Base-by-base conservation (phyloP, 106 monocot genomes). In the Ottelia alismoides region DNA sequence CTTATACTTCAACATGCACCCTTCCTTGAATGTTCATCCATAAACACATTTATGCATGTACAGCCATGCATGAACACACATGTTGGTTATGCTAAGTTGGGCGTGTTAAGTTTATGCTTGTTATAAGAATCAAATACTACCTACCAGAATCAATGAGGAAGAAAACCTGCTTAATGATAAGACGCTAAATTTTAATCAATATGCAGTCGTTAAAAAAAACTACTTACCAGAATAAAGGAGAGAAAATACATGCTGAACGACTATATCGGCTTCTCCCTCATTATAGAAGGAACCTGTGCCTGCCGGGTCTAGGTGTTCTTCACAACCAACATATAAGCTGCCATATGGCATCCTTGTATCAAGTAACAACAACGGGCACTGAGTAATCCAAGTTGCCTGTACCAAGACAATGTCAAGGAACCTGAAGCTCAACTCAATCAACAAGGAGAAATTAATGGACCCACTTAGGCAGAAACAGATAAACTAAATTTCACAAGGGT, bases 251-350 rank as follows among this genome's bases (percentile, higher is more conserved):
- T 94, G 93, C 47, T 88, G 87, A 21, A 88, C 71, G 26, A 94
- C 93, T 31, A 94, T 84, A 30, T 94, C 93, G 30, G 93, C 83
- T 71, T 94, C 93, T 53, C 93, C 93, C 28, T 94, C 88, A 64
- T 94, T 94, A 53, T 76, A 94, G 30, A 88, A 94, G 18, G 93
- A 94, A 23, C 93, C 93, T 29, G 93, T 94, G 27, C 93, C 93
- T 58, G 93, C 81, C 30, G 73, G 88, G 50, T 94, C 93, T 64
- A 94, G 56, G 64, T 84, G 80, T 63, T 94, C 93, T 61, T 88
- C 88, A 59, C 93, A 88, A 24, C 93, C 93, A 55, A 78, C 56
- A 57, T 74, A 84, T 57, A 94, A 76, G 62, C 78, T 81, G 11
- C 93, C 93, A 68, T 84, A 88, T 31, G 80, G 84, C 84, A 84